Evolutionary conservation across 202 grass and related monocot genomes (phyloP).

Genomic region (Eragrostis tef): DNA sequence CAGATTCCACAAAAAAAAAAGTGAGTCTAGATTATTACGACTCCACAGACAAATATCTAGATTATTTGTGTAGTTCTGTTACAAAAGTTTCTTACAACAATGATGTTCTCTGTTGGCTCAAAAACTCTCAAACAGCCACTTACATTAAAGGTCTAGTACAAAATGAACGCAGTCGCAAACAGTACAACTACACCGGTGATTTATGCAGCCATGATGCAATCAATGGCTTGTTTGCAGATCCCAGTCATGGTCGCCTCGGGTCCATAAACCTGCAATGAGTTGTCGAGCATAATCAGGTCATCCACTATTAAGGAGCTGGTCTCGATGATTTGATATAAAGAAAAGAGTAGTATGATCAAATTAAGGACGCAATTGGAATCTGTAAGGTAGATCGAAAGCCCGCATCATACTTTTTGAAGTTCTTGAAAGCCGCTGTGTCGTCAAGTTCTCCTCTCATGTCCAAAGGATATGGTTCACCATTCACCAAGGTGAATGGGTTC

Average conservation of each 20-base stretch:
- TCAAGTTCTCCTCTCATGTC: slow-evolving; percentile 99
- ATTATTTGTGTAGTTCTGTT: slow-evolving; percentile 40
- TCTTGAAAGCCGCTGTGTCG: slow-evolving; percentile 98
- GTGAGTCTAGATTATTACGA: not conserved
- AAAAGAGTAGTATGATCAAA: not conserved
- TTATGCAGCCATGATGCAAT: slow-evolving; percentile 79
- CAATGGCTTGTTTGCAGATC: slow-evolving; percentile 98
- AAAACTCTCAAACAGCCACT: not conserved
- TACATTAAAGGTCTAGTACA: slow-evolving; percentile 20
- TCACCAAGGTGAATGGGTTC: slow-evolving; percentile 92
- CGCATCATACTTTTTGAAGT: slow-evolving; percentile 85
- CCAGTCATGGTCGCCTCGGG: slow-evolving; percentile 97
- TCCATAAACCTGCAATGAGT: slow-evolving; percentile 75
- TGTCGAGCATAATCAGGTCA: slow-evolving; percentile 31
- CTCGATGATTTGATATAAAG: not conserved
- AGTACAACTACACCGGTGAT: not conserved
- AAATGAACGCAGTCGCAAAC: slow-evolving; percentile 15
- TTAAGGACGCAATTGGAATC: not conserved
- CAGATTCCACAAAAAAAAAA: no score
- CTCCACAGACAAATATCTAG: slow-evolving; percentile 17
- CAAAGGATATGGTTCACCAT: slow-evolving; percentile 88
- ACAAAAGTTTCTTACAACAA: slow-evolving; percentile 36
- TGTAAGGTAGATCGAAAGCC: slow-evolving; percentile 31
- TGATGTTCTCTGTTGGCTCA: slow-evolving; percentile 21
- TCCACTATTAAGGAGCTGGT: not conserved